Evolutionary conservation across 257 asterid species (phyloP), one percentile per base, ranked within the genome.

Genomic region (Solanum tacnaense): DNA sequence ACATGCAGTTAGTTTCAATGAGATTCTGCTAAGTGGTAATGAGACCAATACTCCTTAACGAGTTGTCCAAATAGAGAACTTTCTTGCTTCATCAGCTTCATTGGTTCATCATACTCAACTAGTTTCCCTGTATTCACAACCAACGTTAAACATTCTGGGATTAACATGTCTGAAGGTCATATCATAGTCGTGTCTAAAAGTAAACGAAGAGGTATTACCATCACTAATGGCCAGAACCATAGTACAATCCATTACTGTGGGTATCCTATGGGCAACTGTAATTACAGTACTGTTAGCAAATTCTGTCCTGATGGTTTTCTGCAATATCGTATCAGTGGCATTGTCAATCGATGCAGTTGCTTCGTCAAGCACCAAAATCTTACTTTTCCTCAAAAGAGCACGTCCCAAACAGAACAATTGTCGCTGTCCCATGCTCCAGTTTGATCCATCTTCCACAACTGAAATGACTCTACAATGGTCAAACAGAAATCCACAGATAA

Each of bases 361-460:
- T 91, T 97, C 99, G n/a, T 97, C 99, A 12, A 97, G 96, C 23
- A 97, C 96, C 91, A 97, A 75, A 75, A 97, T 88, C 93, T 93
- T 95, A 93, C 98, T 94, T 88, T 92, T 90, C 90, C 94, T 96
- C 90, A 97, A 83, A 18, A 97, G 86, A 16, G 98, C 99, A 2
- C 99, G 98, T 1, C 99, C 99, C 88, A 97, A 88, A 89, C 99
- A 96, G 87, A 97, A 96, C 87, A 97, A 79, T 29, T 97, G 99
- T 0, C 98, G 86, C 74, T 96, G 99, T 82, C 99, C 99, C 98
- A 97, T 93, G 91, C 99, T 97, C 99, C 99, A 97, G 89, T 97
- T 97, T 10, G 98, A 94, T 87, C 99, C 99, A 89, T 97, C 98
- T 91, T 97, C 98, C 87, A 93, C 93, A 86, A 97, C 99, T 97